Conservation (phyloP, 305 asterid species). For the Petunia hybrid region DNA sequence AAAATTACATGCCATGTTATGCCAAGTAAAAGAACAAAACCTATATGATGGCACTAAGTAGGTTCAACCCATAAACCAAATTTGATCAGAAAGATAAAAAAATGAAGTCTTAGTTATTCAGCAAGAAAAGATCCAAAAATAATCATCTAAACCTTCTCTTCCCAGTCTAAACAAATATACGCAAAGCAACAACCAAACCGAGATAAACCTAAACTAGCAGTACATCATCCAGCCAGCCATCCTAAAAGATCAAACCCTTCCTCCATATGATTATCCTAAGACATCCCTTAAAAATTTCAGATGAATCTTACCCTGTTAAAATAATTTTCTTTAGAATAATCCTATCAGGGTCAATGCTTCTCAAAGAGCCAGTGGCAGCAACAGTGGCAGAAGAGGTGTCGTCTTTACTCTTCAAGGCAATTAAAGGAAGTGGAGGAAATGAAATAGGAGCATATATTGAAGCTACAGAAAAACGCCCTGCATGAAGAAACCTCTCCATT, state of each 20-base stretch:
- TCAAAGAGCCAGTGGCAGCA: slow-evolving; percentile 90
- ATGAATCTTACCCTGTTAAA: slow-evolving; percentile 76
- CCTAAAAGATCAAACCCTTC: slow-evolving; percentile 21
- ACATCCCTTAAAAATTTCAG: not conserved
- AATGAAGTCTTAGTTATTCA: not conserved
- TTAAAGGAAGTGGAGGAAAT: slow-evolving; percentile 75
- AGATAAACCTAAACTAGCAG: slow-evolving; percentile 10
- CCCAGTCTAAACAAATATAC: not conserved
- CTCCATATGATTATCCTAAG: slow-evolving; percentile 5
- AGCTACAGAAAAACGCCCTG: slow-evolving; percentile 85
- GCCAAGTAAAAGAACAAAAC: not conserved
- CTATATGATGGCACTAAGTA: slow-evolving; percentile 18
- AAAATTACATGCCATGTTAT: slow-evolving; percentile 15
- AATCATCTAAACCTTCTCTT: slow-evolving; percentile 4
- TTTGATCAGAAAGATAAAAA: not conserved
- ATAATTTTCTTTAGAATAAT: slow-evolving; percentile 87
- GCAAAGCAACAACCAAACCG: not conserved
- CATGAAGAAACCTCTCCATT: slow-evolving; percentile 98
- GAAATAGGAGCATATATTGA: slow-evolving; percentile 88
- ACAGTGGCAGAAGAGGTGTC: slow-evolving; percentile 60
- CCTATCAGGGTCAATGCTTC: slow-evolving; percentile 82
- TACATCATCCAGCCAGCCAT: slow-evolving; percentile 1
- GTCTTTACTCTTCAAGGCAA: slow-evolving; percentile 75
- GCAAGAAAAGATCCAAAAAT: slow-evolving; percentile 15
- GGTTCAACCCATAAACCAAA: not conserved